Evolutionary conservation across 352 stramenopile genomes (phyloP).

Genomic region (Aphanomyces astaci): DNA sequence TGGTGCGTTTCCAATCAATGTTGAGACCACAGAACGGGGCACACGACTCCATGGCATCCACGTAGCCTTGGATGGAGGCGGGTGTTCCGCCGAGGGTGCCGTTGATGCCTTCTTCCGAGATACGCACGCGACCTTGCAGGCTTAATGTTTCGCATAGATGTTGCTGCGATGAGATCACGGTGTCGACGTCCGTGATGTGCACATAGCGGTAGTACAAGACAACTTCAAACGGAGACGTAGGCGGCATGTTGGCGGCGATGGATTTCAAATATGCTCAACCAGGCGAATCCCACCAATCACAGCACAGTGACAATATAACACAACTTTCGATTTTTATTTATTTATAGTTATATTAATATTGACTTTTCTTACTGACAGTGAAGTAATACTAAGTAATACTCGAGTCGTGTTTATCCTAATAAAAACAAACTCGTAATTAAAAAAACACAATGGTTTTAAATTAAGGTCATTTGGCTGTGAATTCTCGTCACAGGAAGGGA

Average conservation of each 20-base stretch:
- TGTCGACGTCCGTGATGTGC: constrained; percentile 36
- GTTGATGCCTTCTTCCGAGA: constrained; percentile 82
- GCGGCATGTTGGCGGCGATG: neutral
- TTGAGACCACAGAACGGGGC: constrained; percentile 25
- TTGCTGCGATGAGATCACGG: constrained; percentile 38
- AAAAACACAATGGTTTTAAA: too few species aligned
- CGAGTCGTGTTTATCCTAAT: too few species aligned
- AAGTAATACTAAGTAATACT: too few species aligned
- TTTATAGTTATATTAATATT: too few species aligned
- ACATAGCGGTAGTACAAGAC: constrained; percentile 85
- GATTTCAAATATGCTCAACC: neutral
- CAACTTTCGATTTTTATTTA: too few species aligned
- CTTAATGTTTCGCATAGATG: constrained; percentile 39
- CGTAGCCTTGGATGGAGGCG: constrained; percentile 49
- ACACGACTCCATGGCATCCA: constrained; percentile 40
- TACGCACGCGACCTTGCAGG: constrained; percentile 63
- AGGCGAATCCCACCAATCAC: neutral
- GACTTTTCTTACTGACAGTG: too few species aligned
- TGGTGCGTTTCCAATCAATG: constrained; percentile 83
- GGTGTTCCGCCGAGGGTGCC: constrained; percentile 57
- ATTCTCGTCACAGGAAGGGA: too few species aligned
- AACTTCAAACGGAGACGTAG: constrained; percentile 38
- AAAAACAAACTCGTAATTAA: too few species aligned
- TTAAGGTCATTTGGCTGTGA: too few species aligned
- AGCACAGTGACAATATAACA: too few species aligned